Conservation (phyloP, 2,329 filamentous ascomycete genomes). For the Phoma sp. region DNA sequence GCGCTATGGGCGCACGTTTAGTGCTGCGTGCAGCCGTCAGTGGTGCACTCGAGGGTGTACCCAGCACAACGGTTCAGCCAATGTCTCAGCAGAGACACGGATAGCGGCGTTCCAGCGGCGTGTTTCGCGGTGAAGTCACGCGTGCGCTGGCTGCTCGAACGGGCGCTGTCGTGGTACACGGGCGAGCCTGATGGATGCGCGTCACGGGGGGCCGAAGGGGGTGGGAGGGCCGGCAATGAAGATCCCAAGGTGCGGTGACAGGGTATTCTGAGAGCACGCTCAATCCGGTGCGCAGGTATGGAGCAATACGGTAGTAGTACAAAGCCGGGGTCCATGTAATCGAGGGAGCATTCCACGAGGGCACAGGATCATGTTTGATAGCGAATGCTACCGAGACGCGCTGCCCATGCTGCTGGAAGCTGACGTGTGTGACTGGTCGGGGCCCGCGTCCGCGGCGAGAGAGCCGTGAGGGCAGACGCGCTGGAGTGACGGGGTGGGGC, state of each 20-base stretch:
- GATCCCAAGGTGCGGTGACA: constrained; percentile 4
- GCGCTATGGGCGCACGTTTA: constrained; percentile 51
- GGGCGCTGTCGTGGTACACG: constrained; percentile 46
- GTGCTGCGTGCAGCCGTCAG: constrained; percentile 50
- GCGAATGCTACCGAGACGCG: constrained; percentile 40
- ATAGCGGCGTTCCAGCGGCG: constrained; percentile 48
- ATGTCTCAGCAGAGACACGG: constrained; percentile 42
- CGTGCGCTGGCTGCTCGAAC: constrained; percentile 49
- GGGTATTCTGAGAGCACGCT: constrained; percentile 18
- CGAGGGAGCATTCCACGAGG: constrained; percentile 42
- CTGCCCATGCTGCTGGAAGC: constrained; percentile 45
- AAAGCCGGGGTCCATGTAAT: constrained; percentile 47
- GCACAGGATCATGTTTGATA: constrained; percentile 43
- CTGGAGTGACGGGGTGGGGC: constrained; percentile 8
- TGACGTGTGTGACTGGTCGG: constrained; percentile 12
- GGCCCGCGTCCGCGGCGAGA: constrained; percentile 15
- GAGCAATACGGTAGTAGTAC: constrained; percentile 48
- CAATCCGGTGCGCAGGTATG: constrained; percentile 52
- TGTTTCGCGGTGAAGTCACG: constrained; percentile 52
- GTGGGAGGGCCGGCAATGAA: constrained; percentile 18
- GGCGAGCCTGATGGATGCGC: constrained; percentile 37
- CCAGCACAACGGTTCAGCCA: constrained; percentile 48
- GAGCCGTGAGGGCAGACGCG: constrained; percentile 14
- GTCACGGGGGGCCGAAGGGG: constrained; percentile 25
- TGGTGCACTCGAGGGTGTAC: constrained; percentile 41